phyloP scores from a whole-genome alignment of 192 early-diverging fungal genomes.

The Backusella macrospora region DNA sequence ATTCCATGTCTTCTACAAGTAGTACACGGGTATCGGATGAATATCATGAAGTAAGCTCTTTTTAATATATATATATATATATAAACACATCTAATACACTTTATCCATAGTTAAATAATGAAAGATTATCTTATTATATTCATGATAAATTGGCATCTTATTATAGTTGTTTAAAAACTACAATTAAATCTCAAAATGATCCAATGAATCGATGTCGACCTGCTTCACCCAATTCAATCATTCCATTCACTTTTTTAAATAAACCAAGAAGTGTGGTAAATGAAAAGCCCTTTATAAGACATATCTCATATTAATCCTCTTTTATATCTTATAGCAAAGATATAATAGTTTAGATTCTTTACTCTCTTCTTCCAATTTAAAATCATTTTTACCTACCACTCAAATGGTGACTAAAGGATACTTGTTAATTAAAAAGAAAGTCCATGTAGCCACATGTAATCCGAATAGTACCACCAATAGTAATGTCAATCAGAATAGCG shows the following conservation, averaged over 20 bases:
- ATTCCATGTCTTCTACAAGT: neutral
- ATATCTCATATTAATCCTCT: too few species aligned
- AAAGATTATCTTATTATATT: conserved; percentile 27
- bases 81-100: neutral
- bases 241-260: conserved; percentile 27
- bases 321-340: too few species aligned
- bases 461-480: neutral
- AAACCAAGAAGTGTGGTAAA: conserved; percentile 28
- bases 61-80: neutral
- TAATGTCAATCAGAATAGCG: conserved; percentile 13
- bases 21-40: neutral
- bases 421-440: conserved; percentile 17
- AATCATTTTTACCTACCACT: neutral
- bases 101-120: conserved; percentile 17
- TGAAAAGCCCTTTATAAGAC: too few species aligned
- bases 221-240: conserved; percentile 25
- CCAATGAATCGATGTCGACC: conserved; percentile 15
- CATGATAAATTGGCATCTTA: conserved; percentile 26
- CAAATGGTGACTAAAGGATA: conserved; percentile 20
- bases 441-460: conserved; percentile 7
- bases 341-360: conserved; percentile 28
- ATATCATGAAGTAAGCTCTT: conserved; percentile 1
- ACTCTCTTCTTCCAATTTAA: conserved; percentile 1
- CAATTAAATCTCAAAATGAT: conserved; percentile 4
- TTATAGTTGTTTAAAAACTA: conserved; percentile 5